Percentiles rank a stretch among this genome's conserved stretches.
Conservation (phyloP, 371 early-diverging fungal species). For the Mucor indicus region DNA sequence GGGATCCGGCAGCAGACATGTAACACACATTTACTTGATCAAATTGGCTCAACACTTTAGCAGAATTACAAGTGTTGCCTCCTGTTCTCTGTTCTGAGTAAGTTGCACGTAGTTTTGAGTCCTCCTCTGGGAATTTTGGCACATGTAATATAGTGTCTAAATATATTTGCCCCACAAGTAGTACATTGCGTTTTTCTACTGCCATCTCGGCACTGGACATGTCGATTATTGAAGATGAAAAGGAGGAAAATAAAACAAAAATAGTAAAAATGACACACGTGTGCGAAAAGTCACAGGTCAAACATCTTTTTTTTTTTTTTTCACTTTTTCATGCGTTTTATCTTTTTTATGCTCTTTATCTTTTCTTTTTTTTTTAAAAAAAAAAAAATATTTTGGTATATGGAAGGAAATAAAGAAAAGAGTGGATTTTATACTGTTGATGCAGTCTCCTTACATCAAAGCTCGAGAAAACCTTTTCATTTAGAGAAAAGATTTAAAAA, state of each 20-base stretch:
- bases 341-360: neutral
- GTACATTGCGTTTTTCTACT: conserved; percentile 8
- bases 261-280: neutral
- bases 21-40: conserved; percentile 23
- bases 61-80: conserved; percentile 67
- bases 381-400: neutral
- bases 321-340: neutral
- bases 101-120: conserved; percentile 54
- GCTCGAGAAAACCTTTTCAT: conserved; percentile 33
- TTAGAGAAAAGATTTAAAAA: conserved; percentile 28
- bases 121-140: conserved; percentile 54
- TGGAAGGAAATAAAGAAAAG: neutral
- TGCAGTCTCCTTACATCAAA: conserved; percentile 10
- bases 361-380: neutral
- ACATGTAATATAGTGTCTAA: conserved; percentile 53
- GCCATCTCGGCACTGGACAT: neutral
- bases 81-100: conserved; percentile 59
- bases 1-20: conserved; percentile 50
- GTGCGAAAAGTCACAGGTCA: conserved; percentile 10
- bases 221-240: neutral
- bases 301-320: neutral
- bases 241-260: neutral
- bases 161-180: conserved; percentile 51
- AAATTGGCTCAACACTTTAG: conserved; percentile 53
- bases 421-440: conserved; percentile 13